Evolutionary conservation across 225 moss, liverwort and hornwort genomes (phyloP).

Genomic region (Anthoceros angustus): DNA sequence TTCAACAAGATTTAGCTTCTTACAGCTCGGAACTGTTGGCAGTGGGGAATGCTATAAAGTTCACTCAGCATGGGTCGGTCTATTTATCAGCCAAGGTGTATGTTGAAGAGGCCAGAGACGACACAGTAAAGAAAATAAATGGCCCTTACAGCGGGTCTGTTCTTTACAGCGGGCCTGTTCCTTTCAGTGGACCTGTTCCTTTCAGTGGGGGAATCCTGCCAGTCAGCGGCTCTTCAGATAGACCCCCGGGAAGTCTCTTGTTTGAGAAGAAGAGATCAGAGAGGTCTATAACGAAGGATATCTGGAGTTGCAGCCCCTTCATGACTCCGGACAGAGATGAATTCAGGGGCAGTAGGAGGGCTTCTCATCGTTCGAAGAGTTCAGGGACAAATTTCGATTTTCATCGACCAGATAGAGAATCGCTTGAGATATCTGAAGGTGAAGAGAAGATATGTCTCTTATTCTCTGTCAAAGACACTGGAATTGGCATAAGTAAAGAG

Average conservation of each 20-base stretch:
- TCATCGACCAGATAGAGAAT: conserved; percentile 27
- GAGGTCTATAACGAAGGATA: neutral
- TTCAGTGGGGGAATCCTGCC: neutral
- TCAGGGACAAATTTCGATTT: conserved; percentile 20
- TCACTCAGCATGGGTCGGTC: conserved; percentile 68
- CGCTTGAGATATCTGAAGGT: conserved; percentile 21
- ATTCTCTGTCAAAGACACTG: conserved; percentile 76
- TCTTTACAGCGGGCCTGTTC: neutral
- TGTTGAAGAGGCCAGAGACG: conserved; percentile 24
- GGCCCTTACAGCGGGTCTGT: neutral
- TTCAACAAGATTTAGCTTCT: neutral
- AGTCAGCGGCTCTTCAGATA: neutral
- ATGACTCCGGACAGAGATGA: neutral
- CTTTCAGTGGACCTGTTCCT: neutral
- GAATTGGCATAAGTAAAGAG: conserved; percentile 82
- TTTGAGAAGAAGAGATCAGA: neutral
- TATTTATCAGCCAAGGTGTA: conserved; percentile 48
- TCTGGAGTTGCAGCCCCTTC: conserved; percentile 1
- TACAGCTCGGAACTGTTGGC: conserved; percentile 11
- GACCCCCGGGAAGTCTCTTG: neutral
- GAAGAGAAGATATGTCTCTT: conserved; percentile 42
- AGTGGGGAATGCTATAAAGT: conserved; percentile 87
- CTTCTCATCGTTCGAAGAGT: conserved; percentile 12
- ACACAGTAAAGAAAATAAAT: conserved; percentile 23
- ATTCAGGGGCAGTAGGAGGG: conserved; percentile 8